These are phyloP conservation scores for Tarenaya hassleriana DNA, from an alignment of 345 rosid genomes.

Conservation along the genomic window DNA sequence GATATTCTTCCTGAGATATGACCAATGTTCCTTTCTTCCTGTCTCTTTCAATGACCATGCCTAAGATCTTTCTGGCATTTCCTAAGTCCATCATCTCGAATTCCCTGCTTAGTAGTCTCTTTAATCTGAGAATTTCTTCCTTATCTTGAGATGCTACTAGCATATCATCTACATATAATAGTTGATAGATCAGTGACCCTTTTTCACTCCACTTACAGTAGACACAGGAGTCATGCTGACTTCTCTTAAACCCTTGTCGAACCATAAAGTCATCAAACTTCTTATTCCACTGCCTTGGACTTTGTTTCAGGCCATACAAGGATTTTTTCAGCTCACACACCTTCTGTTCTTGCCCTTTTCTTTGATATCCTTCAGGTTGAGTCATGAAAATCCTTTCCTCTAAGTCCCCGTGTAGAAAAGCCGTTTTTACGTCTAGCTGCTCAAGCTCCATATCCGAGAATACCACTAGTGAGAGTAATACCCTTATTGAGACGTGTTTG, in stretches of 20 bases:
- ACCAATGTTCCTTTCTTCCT: too few relatives aligned
- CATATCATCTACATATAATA: neutral
- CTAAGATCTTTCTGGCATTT: too few relatives aligned
- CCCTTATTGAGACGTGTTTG: neutral
- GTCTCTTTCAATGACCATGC: too few relatives aligned
- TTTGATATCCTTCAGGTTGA: neutral
- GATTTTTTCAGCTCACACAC: neutral
- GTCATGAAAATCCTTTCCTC: neutral
- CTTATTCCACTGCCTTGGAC: neutral
- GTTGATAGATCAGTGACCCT: neutral
- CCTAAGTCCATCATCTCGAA: too few relatives aligned
- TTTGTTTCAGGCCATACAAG: neutral
- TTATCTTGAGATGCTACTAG: too few relatives aligned
- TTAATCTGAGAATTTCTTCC: too few relatives aligned
- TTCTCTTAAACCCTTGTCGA: neutral
- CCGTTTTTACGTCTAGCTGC: neutral
- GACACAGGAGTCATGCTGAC: neutral
- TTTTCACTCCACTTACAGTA: neutral
- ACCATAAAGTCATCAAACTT: neutral
- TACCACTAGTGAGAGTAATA: neutral
- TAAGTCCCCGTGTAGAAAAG: neutral
- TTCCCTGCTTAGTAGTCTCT: too few relatives aligned
- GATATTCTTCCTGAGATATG: too few relatives aligned
- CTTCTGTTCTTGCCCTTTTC: neutral
- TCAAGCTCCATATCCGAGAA: neutral